Base-by-base conservation (phyloP, 2,329 filamentous ascomycete genomes). In the Meredithiella fracta region DNA sequence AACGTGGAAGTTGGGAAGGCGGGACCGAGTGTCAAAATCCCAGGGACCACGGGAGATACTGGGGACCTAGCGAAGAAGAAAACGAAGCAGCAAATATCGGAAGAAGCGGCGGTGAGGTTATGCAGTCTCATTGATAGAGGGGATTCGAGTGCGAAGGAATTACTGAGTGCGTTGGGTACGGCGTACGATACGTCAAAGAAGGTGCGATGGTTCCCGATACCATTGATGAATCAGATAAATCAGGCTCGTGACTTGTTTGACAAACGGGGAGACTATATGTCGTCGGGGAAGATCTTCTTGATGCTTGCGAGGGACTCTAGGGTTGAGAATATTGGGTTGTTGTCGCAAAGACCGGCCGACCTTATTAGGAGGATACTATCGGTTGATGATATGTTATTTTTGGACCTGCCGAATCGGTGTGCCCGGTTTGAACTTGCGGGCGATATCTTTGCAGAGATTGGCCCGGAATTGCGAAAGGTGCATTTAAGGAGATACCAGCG, bases 311-410 rank as follows among this genome's bases (percentile, higher is more conserved):
- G 51, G n/a, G 56, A 58, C 11, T 34, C 52, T 3, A 31, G 56
- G 22, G 22, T 58, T 20, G 49, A 58, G 25, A 47, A 55, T 2
- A 31, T 9, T 11, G 15, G 23, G 3, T 22, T 55, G 2, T 37
- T 55, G 3, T 20, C 38, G 6, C 47, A 58, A 9, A 37, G 47
- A 9, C 52, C 56, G 6, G 53, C 26, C 29, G 47, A 58, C 2
- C 17, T 55, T 4, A 44, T 58, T 37, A 2, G 14, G 3, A 31
- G 54, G 17, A 37, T 58, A 4, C 37, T 58, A 15, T 40, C 52
- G 11, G 23, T 52, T 38, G 52, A 55, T n/a, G 56, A 58, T 22
- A 51, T 58, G 37, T 23, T 55, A 4, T 55, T 55, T 38, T 51
- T 58, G 47, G 50, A 51, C 9, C 38, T 9, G 4, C 17, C 29